These are phyloP conservation scores for Xylaria castorea DNA, from an alignment of 495 filamentous ascomycete genomes.

Conservation along the genomic window DNA sequence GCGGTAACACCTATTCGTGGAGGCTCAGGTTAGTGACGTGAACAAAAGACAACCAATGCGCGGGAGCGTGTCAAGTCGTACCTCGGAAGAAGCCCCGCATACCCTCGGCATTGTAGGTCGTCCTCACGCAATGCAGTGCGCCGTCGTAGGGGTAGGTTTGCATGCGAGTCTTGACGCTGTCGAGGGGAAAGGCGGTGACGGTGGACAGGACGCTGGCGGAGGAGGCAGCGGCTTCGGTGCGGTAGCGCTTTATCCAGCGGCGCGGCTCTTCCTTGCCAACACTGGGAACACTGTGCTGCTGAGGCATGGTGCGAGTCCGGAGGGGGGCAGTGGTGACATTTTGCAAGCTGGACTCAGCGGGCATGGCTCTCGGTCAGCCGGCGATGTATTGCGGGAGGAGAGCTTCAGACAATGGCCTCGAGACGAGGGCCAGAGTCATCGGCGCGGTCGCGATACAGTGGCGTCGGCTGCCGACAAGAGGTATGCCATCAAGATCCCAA, in stretches of 20 bases:
- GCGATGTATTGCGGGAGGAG: constrained; percentile 41
- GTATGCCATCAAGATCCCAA: constrained; percentile 66
- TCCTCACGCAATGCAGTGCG: constrained; percentile 70
- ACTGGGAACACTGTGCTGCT: constrained; percentile 45
- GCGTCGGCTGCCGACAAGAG: constrained; percentile 58
- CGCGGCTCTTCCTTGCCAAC: constrained; percentile 56
- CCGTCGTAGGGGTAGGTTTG: constrained; percentile 79
- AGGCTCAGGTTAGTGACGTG: constrained; percentile 36
- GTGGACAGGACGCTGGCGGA: constrained; percentile 76
- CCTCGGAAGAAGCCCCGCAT: constrained; percentile 80
- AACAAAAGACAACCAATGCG: constrained; percentile 16
- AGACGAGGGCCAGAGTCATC: constrained; percentile 58
- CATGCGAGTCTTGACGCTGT: constrained; percentile 87
- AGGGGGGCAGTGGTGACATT: constrained; percentile 48
- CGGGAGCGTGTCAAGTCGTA: constrained; percentile 40
- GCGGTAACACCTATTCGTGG: constrained; percentile 68
- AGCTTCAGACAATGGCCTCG: constrained; percentile 58
- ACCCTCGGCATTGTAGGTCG: constrained; percentile 76
- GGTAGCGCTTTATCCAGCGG: constrained; percentile 73
- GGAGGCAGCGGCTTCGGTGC: constrained; percentile 80
- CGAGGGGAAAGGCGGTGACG: constrained; percentile 76
- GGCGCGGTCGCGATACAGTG: constrained; percentile 62
- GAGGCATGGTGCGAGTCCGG: constrained; percentile 55
- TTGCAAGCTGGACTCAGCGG: constrained; percentile 53
- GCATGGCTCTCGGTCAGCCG: constrained; percentile 52